Percentiles rank a stretch among this genome's conserved stretches.
Conservation (phyloP, 208 protist species). For the Acanthamoeba lenticulata region DNA sequence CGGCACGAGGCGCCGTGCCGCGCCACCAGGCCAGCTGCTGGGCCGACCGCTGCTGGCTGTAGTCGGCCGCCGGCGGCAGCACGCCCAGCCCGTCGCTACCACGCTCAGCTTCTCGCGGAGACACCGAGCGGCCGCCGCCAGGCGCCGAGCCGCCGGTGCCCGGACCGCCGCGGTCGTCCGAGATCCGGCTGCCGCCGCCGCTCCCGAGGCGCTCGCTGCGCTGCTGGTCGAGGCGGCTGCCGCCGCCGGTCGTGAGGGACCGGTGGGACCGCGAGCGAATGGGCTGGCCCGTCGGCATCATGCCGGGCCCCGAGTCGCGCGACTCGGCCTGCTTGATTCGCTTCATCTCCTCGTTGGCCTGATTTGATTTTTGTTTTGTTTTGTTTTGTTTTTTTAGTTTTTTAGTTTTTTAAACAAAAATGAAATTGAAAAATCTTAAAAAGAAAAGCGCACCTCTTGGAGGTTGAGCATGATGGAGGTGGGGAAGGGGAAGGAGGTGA, state of each 20-base stretch:
- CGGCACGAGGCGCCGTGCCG: not conserved
- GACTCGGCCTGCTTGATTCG: not conserved
- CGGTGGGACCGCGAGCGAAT: not conserved
- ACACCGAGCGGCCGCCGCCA: not conserved
- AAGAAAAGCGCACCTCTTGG: not conserved
- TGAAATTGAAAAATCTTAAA: not conserved
- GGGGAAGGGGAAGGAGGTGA: slow-evolving; percentile 33
- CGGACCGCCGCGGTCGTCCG: not conserved
- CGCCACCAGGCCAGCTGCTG: slow-evolving; percentile 23
- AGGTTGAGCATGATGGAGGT: slow-evolving; percentile 35
- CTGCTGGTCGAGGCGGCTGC: not conserved
- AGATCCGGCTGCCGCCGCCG: not conserved
- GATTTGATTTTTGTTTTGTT: not conserved
- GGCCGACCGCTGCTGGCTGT: not conserved
- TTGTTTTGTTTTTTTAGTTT: not conserved
- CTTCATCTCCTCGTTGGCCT: slow-evolving; percentile 10
- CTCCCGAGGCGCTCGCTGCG: not conserved
- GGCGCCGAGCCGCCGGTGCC: not conserved
- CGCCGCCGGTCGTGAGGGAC: not conserved
- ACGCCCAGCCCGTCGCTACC: not conserved
- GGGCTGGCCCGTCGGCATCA: not conserved
- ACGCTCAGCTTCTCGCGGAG: not conserved
- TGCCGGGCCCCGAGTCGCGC: not conserved
- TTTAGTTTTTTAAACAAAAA: not conserved
- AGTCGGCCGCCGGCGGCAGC: not conserved